These are phyloP conservation scores for Akebia trifoliata DNA, from an alignment of 164 flowering plant species.

Conservation along the genomic window DNA sequence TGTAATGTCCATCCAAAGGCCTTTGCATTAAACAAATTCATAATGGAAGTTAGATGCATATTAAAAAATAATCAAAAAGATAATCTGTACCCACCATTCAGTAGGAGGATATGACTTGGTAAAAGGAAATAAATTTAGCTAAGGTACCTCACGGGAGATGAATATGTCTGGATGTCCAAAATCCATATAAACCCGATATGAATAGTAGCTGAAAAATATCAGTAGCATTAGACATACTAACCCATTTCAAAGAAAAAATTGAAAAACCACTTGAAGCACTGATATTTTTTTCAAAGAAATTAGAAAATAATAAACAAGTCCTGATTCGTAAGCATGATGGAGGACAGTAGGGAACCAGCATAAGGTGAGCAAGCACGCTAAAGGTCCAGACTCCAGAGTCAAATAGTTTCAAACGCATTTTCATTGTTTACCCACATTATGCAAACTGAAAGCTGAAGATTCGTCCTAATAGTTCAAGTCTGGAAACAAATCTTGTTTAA, in stretches of 20 bases:
- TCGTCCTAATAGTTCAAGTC: too few relatives aligned
- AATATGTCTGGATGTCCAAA: conserved; percentile 88
- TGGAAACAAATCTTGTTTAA: too few relatives aligned
- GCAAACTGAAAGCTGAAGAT: too few relatives aligned
- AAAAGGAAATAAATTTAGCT: conserved; percentile 1
- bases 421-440: too few relatives aligned
- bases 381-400: too few relatives aligned
- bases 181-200: conserved; percentile 63
- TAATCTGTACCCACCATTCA: not conserved
- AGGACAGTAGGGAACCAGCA: too few relatives aligned
- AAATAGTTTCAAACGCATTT: too few relatives aligned
- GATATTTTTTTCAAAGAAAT: not conserved
- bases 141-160: conserved; percentile 88
- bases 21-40: conserved; percentile 30
- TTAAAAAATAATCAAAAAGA: not conserved
- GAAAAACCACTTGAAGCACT: not conserved
- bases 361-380: too few relatives aligned
- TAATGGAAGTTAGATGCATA: conserved; percentile 11
- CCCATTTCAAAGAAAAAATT: not conserved
- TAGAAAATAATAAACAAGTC: not conserved
- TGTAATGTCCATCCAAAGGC: conserved; percentile 84
- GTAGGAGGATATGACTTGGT: not conserved
- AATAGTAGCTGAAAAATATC: conserved; percentile 63
- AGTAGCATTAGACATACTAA: not conserved
- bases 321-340: too few relatives aligned